Conservation (phyloP, 2,329 filamentous ascomycete species). For the Alternaria gaisen region DNA sequence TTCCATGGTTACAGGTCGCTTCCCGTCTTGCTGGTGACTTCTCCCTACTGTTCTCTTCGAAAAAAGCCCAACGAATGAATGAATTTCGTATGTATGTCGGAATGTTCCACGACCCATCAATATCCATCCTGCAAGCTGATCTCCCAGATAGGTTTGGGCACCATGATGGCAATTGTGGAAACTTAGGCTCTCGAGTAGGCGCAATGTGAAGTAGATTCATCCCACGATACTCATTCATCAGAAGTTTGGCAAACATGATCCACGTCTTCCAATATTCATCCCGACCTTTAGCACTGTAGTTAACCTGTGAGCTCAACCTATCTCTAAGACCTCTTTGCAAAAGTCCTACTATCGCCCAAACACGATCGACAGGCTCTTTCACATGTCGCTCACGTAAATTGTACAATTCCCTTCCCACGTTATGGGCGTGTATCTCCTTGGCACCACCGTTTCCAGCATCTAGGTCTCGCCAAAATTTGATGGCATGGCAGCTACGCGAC, state of each 20-base stretch:
- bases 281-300: neutral
- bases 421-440: too few species aligned
- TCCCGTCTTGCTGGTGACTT: too few species aligned
- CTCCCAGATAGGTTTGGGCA: too few species aligned
- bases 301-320: rapidly evolving
- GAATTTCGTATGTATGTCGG: rapidly evolving
- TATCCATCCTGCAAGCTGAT: rapidly evolving
- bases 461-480: too few species aligned
- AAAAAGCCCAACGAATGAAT: too few species aligned
- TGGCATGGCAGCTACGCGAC: neutral
- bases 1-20: rapidly evolving
- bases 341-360: neutral
- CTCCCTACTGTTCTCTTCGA: rapidly evolving
- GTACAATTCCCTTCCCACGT: neutral
- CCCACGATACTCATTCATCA: too few species aligned
- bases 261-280: neutral
- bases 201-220: rapidly evolving
- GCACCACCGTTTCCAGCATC: too few species aligned
- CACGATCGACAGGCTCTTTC: neutral
- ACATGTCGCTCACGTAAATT: neutral
- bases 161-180: too few species aligned
- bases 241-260: too few species aligned
- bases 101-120: rapidly evolving
- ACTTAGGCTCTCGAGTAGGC: too few species aligned
- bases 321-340: rapidly evolving